Evolutionary conservation across 2,329 filamentous ascomycete species (phyloP).

Genomic region (Alternaria burnsii): DNA sequence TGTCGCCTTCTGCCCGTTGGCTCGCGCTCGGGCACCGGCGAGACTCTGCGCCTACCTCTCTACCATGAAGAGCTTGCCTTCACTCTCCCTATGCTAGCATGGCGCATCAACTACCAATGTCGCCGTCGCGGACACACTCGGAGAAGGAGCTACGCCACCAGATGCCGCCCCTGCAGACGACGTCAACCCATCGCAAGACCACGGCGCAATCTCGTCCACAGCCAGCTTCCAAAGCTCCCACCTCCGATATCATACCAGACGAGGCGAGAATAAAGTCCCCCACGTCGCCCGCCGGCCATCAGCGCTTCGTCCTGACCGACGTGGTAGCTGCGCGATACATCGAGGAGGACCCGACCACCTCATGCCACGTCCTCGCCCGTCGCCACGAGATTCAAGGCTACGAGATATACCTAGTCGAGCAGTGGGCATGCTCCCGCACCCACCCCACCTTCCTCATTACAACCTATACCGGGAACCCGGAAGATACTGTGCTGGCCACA

Average conservation of each 20-base stretch:
- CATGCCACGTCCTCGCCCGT: constrained; percentile 70
- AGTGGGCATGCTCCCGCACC: constrained; percentile 93
- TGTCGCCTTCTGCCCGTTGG: constrained; percentile 20
- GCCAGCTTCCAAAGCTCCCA: constrained; percentile 16
- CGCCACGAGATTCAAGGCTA: constrained; percentile 78
- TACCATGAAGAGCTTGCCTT: constrained; percentile 29
- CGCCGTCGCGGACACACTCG: constrained; percentile 26
- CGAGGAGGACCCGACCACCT: constrained; percentile 81
- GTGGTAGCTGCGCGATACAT: constrained; percentile 74
- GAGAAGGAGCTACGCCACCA: constrained; percentile 42
- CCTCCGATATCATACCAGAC: constrained; percentile 23
- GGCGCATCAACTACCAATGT: constrained; percentile 30
- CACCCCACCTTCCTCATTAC: constrained; percentile 92
- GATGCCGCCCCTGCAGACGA: constrained; percentile 38
- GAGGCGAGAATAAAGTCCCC: constrained; percentile 27
- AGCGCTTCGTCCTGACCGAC: constrained; percentile 71
- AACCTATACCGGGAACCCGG: constrained; percentile 88
- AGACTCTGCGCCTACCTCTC: constrained; percentile 27
- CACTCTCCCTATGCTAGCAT: constrained; percentile 18
- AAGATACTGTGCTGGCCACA: constrained; percentile 78
- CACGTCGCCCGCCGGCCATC: constrained; percentile 52
- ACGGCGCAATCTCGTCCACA: constrained; percentile 24
- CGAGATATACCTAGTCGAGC: constrained; percentile 92
- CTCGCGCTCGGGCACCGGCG: constrained; percentile 27
- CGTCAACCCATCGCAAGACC: constrained; percentile 28